Base-by-base conservation (phyloP, 345 rosid genomes). In the Ailanthus altissimus region DNA sequence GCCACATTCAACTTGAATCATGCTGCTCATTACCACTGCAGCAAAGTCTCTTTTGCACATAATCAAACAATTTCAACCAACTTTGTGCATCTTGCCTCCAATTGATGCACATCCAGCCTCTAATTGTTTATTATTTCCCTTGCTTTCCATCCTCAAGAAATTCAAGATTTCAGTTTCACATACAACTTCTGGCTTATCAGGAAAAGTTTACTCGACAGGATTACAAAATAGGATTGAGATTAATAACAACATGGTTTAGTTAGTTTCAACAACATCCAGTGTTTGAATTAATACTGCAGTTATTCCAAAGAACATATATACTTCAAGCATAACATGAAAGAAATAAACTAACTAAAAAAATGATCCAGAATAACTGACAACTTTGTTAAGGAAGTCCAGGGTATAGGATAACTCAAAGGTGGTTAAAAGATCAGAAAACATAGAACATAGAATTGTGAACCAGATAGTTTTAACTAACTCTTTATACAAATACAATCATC, bases 131-230 rank as follows among this genome's bases (percentile, higher is more conserved):
- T 28, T 49, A 23, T 38, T 26, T 1, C 20, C 42, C 58, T 49
- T 51, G 32, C 20, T 21, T 26, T 56, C 42, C 43, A 47, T 5
- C 10, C 28, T 26, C 76, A 73, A 36, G 67, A 73, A 54, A 73
- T 60, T 60, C 12, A 59, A 58, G 58, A 38, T 16, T 73, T 15
- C 51, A 23, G 14, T 45, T 46, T 21, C 16, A n/a, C 36, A 14
- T 43, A 18, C 43, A 45, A 45, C 60, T 32, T 57, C 50, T 63
- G 50, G 49, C 25, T 63, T 62, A 38, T 9, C 32, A 21, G 38
- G 1, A 36, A 36, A 8, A 62, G 16, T 11, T 14, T 74, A 32
- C 69, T 45, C 4, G 47, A 36, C 70, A 74, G 28, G 47, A 62
- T 32, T n/a, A 50, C 20, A 38, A 7, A 28, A 50, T 6, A 49